Conservation (phyloP, 2,329 filamentous ascomycete species). For the Phialophora verrucosa region DNA sequence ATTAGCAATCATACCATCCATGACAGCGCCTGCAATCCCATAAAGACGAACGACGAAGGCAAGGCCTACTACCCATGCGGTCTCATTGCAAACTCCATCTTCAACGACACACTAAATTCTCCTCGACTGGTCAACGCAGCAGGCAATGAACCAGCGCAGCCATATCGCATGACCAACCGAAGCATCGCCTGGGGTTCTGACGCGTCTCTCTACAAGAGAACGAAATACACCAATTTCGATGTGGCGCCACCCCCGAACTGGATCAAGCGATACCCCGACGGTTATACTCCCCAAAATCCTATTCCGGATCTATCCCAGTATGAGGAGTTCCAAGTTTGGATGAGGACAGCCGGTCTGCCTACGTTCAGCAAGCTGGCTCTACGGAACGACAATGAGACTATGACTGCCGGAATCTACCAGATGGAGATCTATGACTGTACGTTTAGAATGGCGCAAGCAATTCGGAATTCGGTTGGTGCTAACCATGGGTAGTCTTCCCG, state of each 20-base stretch:
- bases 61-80: conserved; percentile 93
- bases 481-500: conserved; percentile 70
- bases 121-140: conserved; percentile 66
- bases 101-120: conserved; percentile 85
- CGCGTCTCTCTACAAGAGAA: conserved; percentile 74
- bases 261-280: conserved; percentile 70
- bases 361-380: conserved; percentile 92
- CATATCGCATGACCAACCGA: conserved; percentile 76
- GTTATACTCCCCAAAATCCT: conserved; percentile 68
- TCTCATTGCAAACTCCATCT: conserved; percentile 92
- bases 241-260: conserved; percentile 89
- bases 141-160: conserved; percentile 45
- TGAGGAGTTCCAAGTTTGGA: conserved; percentile 96
- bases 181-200: conserved; percentile 90
- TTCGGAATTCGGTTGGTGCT: conserved; percentile 20
- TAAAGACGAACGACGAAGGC: conserved; percentile 59
- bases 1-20: conserved; percentile 67
- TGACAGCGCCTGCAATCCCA: conserved; percentile 74
- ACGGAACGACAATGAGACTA: conserved; percentile 73
- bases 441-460: conserved; percentile 43
- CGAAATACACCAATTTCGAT: conserved; percentile 67
- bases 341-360: conserved; percentile 92
- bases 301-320: conserved; percentile 75
- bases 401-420: conserved; percentile 75
- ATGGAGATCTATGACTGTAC: conserved; percentile 79